phyloP scores from a whole-genome alignment of 192 early-diverging fungal species.

The Rhizophagus clarus region DNA sequence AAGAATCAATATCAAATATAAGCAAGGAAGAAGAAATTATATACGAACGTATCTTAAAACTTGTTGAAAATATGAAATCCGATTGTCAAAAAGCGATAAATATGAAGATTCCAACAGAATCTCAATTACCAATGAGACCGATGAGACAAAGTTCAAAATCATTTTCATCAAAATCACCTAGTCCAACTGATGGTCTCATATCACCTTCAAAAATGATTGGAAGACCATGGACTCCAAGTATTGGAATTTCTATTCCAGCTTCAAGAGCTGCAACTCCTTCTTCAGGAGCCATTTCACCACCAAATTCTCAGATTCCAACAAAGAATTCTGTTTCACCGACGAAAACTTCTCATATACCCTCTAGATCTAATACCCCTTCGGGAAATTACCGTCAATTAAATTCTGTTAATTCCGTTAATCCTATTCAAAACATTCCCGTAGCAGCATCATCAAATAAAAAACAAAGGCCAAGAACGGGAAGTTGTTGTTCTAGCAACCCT shows the following conservation, averaged over 20 bases:
- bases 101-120: constrained; percentile 13
- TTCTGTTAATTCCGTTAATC: neutral
- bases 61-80: constrained; percentile 27
- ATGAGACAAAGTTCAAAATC: neutral
- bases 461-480: neutral
- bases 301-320: neutral
- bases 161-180: neutral
- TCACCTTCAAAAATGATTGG: neutral
- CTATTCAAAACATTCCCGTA: neutral
- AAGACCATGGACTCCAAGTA: neutral
- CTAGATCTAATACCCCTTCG: neutral
- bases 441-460: neutral
- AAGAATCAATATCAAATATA: neutral
- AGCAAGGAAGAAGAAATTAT: constrained; percentile 8
- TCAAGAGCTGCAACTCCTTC: neutral
- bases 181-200: neutral
- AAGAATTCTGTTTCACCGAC: neutral
- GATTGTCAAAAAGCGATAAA: constrained; percentile 27
- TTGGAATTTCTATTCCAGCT: neutral
- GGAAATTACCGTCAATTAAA: neutral
- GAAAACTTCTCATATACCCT: neutral
- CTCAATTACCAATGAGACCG: constrained; percentile 10
- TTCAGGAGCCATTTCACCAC: neutral
- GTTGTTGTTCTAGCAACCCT: neutral
- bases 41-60: constrained; percentile 26